Conservation (phyloP, 139 green algal species). For the Zygnema circumcarinatum region DNA sequence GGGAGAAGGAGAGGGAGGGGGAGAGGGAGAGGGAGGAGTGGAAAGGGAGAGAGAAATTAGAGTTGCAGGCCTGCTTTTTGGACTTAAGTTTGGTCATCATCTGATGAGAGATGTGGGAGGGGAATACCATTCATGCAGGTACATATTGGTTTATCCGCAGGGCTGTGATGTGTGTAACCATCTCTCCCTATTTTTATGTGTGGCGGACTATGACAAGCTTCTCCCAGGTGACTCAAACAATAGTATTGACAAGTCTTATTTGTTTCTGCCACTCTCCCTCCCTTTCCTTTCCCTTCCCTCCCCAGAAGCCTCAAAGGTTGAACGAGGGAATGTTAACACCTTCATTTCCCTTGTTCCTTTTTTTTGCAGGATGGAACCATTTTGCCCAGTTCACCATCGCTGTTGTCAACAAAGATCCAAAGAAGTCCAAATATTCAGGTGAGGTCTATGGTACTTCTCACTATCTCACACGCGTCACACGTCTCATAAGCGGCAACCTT, state of each 20-base stretch:
- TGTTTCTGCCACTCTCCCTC: no score
- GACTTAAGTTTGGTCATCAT: not conserved
- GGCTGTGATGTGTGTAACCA: conserved; percentile 67
- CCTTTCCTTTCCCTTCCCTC: no score
- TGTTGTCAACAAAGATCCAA: conserved; percentile 97
- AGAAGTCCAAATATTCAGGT: conserved; percentile 95
- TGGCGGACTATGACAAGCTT: conserved; percentile 98
- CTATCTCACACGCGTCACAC: no score
- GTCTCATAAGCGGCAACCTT: not conserved
- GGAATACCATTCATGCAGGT: no score
- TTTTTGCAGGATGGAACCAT: conserved; percentile 88
- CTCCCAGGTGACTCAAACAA: conserved; percentile 82
- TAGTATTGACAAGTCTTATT: no score
- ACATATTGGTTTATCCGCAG: conserved; percentile 96
- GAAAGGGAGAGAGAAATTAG: not conserved
- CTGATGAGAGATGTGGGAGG: no score
- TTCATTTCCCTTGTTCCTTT: not conserved
- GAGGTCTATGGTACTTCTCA: no score
- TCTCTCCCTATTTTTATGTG: conserved; percentile 93
- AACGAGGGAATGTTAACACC: not conserved
- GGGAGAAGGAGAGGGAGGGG: not conserved
- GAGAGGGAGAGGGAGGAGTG: not conserved
- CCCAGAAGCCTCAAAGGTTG: no score
- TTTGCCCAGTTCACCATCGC: conserved; percentile 99
- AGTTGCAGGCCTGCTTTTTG: not conserved